A percentile compares a stretch with the other conserved stretches of the same genome.
Evolutionary conservation across 306 rosid species (phyloP).

Genomic region (Pterocarpus macrocarpus): DNA sequence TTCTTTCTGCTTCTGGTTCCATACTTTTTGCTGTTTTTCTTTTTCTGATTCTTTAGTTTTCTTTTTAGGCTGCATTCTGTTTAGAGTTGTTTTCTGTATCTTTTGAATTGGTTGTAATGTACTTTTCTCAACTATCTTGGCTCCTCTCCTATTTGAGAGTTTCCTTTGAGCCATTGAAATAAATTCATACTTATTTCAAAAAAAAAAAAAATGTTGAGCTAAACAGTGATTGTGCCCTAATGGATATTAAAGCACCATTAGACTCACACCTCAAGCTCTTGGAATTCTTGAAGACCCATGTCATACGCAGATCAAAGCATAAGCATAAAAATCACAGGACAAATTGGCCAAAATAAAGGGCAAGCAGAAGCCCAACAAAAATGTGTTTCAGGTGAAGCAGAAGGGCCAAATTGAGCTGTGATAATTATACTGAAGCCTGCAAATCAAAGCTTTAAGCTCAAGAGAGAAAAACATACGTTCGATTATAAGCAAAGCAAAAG

Average conservation of each 20-base stretch:
- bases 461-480: not conserved
- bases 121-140: too few relatives aligned
- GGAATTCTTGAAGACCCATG: conserved; percentile 5
- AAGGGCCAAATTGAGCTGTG: not conserved
- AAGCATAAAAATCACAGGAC: not conserved
- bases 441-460: not conserved
- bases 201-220: not conserved
- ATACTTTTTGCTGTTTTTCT: too few relatives aligned
- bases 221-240: not conserved
- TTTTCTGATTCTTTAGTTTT: too few relatives aligned
- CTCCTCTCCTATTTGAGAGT: too few relatives aligned
- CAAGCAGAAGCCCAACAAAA: not conserved
- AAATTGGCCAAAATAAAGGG: not conserved
- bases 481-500: not conserved
- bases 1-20: too few relatives aligned
- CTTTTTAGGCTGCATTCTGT: too few relatives aligned
- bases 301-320: not conserved
- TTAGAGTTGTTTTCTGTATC: too few relatives aligned
- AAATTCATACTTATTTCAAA: not conserved
- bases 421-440: not conserved
- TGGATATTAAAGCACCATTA: not conserved
- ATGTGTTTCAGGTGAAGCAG: not conserved
- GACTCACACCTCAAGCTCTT: not conserved
- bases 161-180: too few relatives aligned
- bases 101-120: too few relatives aligned